Conservation (phyloP, 495 filamentous ascomycete species). For the Jackrogersella minutella region DNA sequence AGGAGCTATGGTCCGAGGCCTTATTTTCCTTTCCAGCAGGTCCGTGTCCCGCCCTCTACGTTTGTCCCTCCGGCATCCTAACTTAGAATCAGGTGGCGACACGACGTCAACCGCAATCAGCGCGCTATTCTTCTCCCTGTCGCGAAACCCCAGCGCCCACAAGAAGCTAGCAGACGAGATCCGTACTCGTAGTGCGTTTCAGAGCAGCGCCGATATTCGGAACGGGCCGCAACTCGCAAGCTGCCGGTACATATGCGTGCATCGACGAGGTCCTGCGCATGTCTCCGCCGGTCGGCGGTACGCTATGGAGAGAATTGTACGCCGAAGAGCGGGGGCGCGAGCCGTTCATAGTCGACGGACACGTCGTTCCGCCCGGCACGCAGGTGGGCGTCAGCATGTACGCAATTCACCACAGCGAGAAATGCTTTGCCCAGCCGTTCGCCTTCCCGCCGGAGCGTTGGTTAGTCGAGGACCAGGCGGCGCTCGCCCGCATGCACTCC, state of each 20-base stretch:
- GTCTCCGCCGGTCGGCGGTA: conserved; percentile 58
- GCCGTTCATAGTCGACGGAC: conserved; percentile 15
- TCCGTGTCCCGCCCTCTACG: no score
- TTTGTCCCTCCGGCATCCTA: no score
- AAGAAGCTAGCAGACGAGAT: conserved; percentile 52
- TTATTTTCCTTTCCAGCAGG: no score
- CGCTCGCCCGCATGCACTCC: conserved; percentile 17
- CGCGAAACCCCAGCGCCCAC: conserved; percentile 51
- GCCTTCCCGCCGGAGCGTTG: conserved; percentile 62
- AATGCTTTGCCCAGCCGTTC: conserved; percentile 62
- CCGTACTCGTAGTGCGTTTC: conserved; percentile 47
- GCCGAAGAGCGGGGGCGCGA: neutral
- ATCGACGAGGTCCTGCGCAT: conserved; percentile 62
- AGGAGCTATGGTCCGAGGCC: no score
- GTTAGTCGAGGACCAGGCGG: conserved; percentile 48
- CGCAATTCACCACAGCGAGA: conserved; percentile 63
- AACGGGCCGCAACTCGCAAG: conserved; percentile 53
- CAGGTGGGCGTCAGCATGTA: conserved; percentile 63
- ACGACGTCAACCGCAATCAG: conserved; percentile 58
- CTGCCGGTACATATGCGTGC: conserved; percentile 49
- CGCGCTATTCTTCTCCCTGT: conserved; percentile 63
- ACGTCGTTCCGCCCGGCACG: conserved; percentile 51
- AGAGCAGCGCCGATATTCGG: conserved; percentile 47
- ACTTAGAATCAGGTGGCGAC: conserved; percentile 42
- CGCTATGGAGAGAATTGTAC: conserved; percentile 55